Conservation (phyloP, 257 asterid genomes). For the Nicotiana sylvestris region DNA sequence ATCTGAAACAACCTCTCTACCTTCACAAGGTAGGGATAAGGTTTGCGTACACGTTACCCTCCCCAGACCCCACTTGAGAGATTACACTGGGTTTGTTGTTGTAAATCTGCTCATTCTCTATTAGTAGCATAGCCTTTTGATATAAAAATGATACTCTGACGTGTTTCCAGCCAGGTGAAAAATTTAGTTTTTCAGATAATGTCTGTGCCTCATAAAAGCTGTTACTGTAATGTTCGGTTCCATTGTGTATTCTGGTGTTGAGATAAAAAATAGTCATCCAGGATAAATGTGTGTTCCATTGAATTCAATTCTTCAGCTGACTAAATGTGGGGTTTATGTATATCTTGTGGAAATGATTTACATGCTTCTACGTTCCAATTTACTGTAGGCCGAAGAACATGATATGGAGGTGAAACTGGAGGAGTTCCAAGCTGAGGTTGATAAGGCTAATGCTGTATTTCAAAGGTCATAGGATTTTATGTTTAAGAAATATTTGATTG, state of each 20-base stretch:
- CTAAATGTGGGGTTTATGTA: slow-evolving; percentile 3
- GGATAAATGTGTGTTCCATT: neutral
- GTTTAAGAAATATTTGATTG: slow-evolving; percentile 6
- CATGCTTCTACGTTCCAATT: slow-evolving; percentile 24
- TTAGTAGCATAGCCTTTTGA: neutral
- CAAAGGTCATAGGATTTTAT: slow-evolving; percentile 44
- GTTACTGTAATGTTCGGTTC: neutral
- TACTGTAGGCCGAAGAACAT: slow-evolving; percentile 70
- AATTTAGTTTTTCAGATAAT: neutral
- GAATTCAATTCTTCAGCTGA: neutral
- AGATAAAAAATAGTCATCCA: neutral
- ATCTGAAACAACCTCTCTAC: no score
- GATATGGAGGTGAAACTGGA: slow-evolving; percentile 59
- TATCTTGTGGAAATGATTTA: neutral
- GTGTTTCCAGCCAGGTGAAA: neutral
- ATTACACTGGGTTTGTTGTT: no score
- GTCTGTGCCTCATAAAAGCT: neutral
- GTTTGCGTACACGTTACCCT: no score
- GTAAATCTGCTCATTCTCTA: neutral
- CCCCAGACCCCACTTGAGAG: no score
- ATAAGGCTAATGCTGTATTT: slow-evolving; percentile 33
- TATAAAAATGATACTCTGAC: neutral
- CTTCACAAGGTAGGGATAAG: no score
- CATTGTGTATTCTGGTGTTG: neutral
- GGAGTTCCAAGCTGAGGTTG: slow-evolving; percentile 57